phyloP scores from a whole-genome alignment of 306 rosid genomes.

The Boehmeria nivea region DNA sequence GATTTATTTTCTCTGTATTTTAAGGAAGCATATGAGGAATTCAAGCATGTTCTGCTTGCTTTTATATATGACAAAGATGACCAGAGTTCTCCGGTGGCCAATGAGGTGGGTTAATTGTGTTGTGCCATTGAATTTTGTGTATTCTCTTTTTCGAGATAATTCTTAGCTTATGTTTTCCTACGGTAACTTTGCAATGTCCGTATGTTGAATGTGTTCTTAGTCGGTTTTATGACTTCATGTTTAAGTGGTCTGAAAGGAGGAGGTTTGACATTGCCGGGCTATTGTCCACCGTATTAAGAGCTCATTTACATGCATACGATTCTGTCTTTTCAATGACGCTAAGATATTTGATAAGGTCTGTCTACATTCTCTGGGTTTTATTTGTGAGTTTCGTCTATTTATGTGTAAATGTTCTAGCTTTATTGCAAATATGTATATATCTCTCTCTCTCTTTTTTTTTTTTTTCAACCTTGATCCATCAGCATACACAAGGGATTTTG shows the following conservation, averaged over 20 bases:
- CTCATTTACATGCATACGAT: conserved; percentile 95
- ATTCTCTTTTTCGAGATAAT: no score
- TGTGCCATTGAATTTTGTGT: background rate
- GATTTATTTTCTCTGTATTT: conserved; percentile 18
- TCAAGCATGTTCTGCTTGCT: conserved; percentile 94
- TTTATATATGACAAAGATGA: conserved; percentile 88
- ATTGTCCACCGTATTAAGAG: conserved; percentile 80
- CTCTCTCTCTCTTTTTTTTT: conserved; percentile 4
- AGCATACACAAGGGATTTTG: conserved; percentile 93
- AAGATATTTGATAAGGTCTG: conserved; percentile 89
- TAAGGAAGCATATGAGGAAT: conserved; percentile 99
- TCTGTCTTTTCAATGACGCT: conserved; percentile 86
- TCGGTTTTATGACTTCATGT: conserved; percentile 12
- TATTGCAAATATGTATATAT: background rate
- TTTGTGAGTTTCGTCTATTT: background rate
- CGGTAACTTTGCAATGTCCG: conserved; percentile 10
- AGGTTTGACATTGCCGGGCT: conserved; percentile 83
- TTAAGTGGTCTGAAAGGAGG: conserved; percentile 92
- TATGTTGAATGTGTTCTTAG: no score
- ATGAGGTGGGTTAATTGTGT: conserved; percentile 57
- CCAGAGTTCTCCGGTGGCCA: conserved; percentile 73
- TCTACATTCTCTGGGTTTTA: background rate
- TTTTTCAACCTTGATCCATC: conserved; percentile 19
- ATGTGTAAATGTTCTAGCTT: background rate
- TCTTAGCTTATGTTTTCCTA: background rate